These are phyloP conservation scores for Xerophyta viscosa DNA, from an alignment of 106 monocot genomes.

Conservation along the genomic window DNA sequence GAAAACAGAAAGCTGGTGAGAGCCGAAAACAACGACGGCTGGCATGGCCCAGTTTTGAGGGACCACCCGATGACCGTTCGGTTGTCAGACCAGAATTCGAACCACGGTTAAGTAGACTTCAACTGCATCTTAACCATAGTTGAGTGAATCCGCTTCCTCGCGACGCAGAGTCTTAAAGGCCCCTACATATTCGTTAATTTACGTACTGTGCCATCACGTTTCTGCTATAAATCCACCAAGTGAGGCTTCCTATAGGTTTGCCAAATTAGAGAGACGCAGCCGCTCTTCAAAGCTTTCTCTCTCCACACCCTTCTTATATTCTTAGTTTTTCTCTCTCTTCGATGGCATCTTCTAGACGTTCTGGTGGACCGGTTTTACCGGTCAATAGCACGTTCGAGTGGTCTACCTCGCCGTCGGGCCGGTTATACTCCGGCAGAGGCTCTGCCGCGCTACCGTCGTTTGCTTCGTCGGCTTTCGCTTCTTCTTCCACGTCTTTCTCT, in stretches of 20 bases:
- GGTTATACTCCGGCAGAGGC: constrained; percentile 7
- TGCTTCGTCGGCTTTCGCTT: constrained; percentile 5
- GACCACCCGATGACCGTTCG: too few species aligned
- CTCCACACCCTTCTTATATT: neutral
- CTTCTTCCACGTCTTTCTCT: constrained; percentile 11
- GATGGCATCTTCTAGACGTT: constrained; percentile 30
- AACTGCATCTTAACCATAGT: too few species aligned
- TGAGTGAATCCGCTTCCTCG: too few species aligned
- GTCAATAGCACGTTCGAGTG: constrained; percentile 10
- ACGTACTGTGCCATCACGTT: neutral
- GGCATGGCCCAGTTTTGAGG: too few species aligned
- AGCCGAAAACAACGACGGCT: too few species aligned
- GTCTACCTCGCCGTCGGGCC: constrained; percentile 24
- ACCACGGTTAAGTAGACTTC: too few species aligned
- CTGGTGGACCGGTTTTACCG: constrained; percentile 26
- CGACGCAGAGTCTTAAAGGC: too few species aligned
- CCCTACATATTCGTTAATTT: too few species aligned
- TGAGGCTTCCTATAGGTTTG: constrained; percentile 16
- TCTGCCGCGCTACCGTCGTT: neutral
- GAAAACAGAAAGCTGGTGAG: too few species aligned
- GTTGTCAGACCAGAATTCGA: too few species aligned
- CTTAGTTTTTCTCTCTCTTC: constrained; percentile 2
- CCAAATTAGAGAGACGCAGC: constrained; percentile 13
- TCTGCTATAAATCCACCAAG: constrained; percentile 20
- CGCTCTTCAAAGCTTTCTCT: neutral